phyloP scores from a whole-genome alignment of 192 early-diverging fungal genomes.

The Rhizophagus sp. region DNA sequence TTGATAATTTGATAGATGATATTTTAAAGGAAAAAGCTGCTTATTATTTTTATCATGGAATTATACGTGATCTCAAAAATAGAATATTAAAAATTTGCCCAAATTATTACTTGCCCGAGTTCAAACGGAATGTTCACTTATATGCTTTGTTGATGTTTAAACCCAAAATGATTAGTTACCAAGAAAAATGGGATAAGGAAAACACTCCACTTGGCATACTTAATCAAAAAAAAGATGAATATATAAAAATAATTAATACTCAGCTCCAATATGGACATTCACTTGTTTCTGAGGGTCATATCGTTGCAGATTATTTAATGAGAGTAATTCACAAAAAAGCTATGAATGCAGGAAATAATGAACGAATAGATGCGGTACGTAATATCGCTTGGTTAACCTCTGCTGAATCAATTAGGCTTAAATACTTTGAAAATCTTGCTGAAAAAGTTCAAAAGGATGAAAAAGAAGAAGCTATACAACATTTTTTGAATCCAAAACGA shows the following conservation, averaged over 20 bases:
- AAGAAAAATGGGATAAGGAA: conserved; percentile 21
- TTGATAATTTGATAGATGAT: background rate
- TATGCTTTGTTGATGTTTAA: conserved; percentile 27
- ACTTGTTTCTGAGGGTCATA: conserved; percentile 5
- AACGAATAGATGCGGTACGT: background rate
- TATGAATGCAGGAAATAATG: background rate
- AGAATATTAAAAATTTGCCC: background rate
- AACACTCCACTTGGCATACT: conserved; percentile 14
- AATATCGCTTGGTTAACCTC: background rate
- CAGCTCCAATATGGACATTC: conserved; percentile 17
- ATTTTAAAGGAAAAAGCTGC: background rate
- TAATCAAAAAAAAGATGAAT: conserved; percentile 22
- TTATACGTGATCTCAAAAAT: conserved; percentile 9
- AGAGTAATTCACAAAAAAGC: conserved; percentile 25
- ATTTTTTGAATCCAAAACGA: background rate
- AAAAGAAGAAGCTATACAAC: background rate
- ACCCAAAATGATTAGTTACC: background rate
- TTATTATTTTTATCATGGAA: conserved; percentile 2
- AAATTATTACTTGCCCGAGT: background rate
- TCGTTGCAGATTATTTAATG: conserved; percentile 19
- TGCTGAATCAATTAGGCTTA: conserved; percentile 10
- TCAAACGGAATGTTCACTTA: conserved; percentile 13
- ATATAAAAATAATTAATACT: background rate
- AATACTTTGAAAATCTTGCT: conserved; percentile 18
- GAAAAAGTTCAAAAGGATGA: conserved; percentile 1